These are phyloP conservation scores for Oryza coarctata DNA, from an alignment of 176 grass and related monocot genomes.

Conservation along the genomic window DNA sequence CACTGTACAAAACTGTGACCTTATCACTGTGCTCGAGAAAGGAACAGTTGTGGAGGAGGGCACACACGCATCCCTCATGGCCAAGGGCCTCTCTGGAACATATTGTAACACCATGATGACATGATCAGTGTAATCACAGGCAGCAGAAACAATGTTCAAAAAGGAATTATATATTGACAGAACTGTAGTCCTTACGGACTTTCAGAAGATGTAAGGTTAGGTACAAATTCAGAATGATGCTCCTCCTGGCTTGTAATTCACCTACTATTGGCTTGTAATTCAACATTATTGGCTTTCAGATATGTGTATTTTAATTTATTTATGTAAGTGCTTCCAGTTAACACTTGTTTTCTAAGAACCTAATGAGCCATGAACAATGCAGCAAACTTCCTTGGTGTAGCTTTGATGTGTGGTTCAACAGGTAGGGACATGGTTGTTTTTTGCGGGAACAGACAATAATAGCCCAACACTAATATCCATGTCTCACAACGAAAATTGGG, in stretches of 20 bases:
- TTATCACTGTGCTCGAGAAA: constrained; percentile 83
- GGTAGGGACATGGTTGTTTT: background rate
- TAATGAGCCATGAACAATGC: background rate
- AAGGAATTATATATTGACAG: background rate
- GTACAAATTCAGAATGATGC: background rate
- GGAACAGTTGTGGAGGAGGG: constrained; percentile 84
- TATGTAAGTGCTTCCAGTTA: background rate
- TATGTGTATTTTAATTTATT: background rate
- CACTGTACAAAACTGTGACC: constrained; percentile 77
- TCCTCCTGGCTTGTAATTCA: background rate
- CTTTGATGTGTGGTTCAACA: background rate
- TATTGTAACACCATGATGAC: constrained; percentile 30
- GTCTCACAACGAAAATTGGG: too few relatives aligned
- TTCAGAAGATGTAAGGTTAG: background rate
- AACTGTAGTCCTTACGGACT: background rate
- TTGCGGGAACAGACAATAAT: background rate
- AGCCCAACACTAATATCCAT: background rate
- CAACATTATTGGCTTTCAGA: background rate
- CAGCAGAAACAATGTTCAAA: background rate
- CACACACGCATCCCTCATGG: constrained; percentile 80
- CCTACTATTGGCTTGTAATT: background rate
- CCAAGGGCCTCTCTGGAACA: constrained; percentile 64
- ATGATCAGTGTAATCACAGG: background rate
- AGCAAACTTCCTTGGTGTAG: background rate
- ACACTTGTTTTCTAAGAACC: background rate